Base-by-base conservation (phyloP, 1,139 yeast genomes). In the Lodderomyces oxycetoniae region DNA sequence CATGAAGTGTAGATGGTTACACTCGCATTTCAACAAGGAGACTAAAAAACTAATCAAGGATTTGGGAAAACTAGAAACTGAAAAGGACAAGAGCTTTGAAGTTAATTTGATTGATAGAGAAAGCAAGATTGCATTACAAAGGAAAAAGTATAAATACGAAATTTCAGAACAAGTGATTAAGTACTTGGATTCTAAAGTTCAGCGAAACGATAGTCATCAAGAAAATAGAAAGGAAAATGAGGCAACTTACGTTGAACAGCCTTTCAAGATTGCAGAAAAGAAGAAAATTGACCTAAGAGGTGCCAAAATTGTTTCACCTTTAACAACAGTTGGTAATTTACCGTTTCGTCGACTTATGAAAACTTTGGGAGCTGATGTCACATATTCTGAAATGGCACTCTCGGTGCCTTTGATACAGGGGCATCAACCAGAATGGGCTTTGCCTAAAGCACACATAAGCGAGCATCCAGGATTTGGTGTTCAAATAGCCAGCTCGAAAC, bases 271-370 rank as follows among this genome's bases (percentile, higher is more conserved):
- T 1, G 63, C 74, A n/a, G 97, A 91, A 57, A 91, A 91, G 74
- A 84, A 81, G 56, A 71, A 61, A 40, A 57, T 93, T 30, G 66
- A 87, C 51, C 69, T 85, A 35, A 64, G 69, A 34, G 63, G 77
- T 26, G 91, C 93, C 41, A 89, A 87, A 56, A 88, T 91, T 41
- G 82, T 91, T 9, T 87, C 96, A 1, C 99, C 99, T 2, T 71
- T 91, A 44, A 93, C 99, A 15, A 91, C 99, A 0, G 98, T 93
- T 5, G 99, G 99, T 21, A 91, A 91, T 57, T 67, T 93, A 50
- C 98, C 99, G 10, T 91, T 79, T 61, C 81, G 99, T 57, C 74
- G 97, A 46, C 70, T 93, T 40, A 91, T 93, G 96, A 84, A 82
- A 50, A 71, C 81, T 1, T 62, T 87, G 25, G 97, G 97, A 17